These are phyloP conservation scores for Thymus quinquecostatus DNA, from an alignment of 257 asterid species.

Conservation along the genomic window DNA sequence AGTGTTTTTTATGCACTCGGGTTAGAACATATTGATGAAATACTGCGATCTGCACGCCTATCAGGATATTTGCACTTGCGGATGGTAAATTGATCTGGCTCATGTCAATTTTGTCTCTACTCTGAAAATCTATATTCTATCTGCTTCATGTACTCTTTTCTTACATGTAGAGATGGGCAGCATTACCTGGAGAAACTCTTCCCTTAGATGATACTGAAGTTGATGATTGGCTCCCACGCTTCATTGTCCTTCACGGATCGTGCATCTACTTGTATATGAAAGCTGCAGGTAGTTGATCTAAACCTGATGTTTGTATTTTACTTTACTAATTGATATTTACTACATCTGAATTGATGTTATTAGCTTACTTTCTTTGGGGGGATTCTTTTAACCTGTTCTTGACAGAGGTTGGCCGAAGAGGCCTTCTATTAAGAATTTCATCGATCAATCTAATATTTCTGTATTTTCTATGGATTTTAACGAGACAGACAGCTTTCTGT, in stretches of 20 bases:
- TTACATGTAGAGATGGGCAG: slow-evolving; percentile 77
- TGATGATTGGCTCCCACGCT: slow-evolving; percentile 96
- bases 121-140: slow-evolving; percentile 15
- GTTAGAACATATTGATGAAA: slow-evolving; percentile 87
- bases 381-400: too few relatives aligned
- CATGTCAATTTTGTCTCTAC: slow-evolving; percentile 2
- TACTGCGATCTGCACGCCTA: slow-evolving; percentile 78
- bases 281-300: slow-evolving; percentile 61
- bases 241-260: slow-evolving; percentile 84
- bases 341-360: background rate
- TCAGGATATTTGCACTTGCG: slow-evolving; percentile 83
- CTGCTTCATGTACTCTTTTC: slow-evolving; percentile 20
- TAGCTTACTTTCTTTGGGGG: background rate
- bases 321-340: background rate
- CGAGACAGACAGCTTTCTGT: too few relatives aligned
- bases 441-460: too few relatives aligned
- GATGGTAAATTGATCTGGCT: slow-evolving; percentile 50
- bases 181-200: slow-evolving; percentile 92
- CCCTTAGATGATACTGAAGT: slow-evolving; percentile 86
- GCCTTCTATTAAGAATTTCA: too few relatives aligned
- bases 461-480: too few relatives aligned
- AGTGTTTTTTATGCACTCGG: slow-evolving; percentile 41
- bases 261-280: slow-evolving; percentile 65
- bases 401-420: too few relatives aligned
- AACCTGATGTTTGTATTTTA: slow-evolving; percentile 14